These are phyloP conservation scores for Lipomyces sp. DNA, from an alignment of 805 yeast species.

Conservation along the genomic window DNA sequence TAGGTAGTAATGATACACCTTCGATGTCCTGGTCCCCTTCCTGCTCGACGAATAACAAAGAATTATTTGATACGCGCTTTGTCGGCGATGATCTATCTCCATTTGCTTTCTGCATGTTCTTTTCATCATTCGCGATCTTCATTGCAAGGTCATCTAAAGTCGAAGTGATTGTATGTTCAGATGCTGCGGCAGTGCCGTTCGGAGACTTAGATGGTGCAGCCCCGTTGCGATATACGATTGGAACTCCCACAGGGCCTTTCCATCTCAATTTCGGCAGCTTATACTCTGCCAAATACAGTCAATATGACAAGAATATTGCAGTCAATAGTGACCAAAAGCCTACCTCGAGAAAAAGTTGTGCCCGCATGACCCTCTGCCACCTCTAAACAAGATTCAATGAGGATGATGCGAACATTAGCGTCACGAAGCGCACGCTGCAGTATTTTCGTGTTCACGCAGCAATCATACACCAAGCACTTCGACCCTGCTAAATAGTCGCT, in stretches of 20 bases:
- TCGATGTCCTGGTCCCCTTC: not conserved
- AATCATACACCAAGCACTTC: constrained; percentile 71
- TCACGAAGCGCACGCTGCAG: constrained; percentile 65
- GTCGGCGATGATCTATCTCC: not conserved
- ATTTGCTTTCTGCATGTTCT: not conserved
- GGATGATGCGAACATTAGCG: constrained; percentile 62
- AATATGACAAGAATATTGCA: not conserved
- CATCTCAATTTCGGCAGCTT: constrained; percentile 71
- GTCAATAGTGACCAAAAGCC: too few relatives aligned
- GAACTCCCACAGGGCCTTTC: constrained; percentile 64
- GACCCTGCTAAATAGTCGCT: constrained; percentile 50
- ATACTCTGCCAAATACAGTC: constrained; percentile 45
- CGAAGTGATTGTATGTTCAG: not conserved
- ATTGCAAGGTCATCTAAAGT: constrained; percentile 1
- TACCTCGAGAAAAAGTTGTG: constrained; percentile 58
- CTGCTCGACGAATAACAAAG: not conserved
- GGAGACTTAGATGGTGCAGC: not conserved
- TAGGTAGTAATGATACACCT: not conserved
- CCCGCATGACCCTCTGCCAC: constrained; percentile 65
- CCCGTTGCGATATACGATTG: constrained; percentile 42
- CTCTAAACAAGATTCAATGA: constrained; percentile 84
- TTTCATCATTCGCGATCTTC: not conserved
- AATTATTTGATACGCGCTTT: not conserved
- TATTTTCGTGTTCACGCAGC: constrained; percentile 70
- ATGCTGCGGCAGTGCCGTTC: not conserved